These are phyloP conservation scores for Lyophyllum shimeji DNA, from an alignment of 768 basidiomycete species.

Conservation along the genomic window DNA sequence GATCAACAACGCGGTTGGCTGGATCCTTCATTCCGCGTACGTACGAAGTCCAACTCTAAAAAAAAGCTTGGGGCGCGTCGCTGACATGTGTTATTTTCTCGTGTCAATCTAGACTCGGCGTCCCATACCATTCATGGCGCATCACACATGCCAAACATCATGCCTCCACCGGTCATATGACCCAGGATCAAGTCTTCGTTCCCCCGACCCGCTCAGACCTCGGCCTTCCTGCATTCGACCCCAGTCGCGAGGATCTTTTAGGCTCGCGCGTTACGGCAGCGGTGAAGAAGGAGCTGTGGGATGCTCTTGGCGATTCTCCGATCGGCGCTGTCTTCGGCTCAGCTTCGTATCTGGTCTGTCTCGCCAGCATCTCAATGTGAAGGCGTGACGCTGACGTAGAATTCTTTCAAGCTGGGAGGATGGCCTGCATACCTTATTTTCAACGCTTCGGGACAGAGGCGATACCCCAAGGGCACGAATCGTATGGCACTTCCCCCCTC, in stretches of 20 bases:
- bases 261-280: slow-evolving; percentile 67
- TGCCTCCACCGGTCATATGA: slow-evolving; percentile 90
- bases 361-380: neutral
- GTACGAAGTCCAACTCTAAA: slow-evolving; percentile 22
- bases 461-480: slow-evolving; percentile 77
- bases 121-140: slow-evolving; percentile 97
- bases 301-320: slow-evolving; percentile 91
- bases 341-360: slow-evolving; percentile 59
- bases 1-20: slow-evolving; percentile 91
- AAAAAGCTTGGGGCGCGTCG: slow-evolving; percentile 11
- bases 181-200: slow-evolving; percentile 94
- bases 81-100: slow-evolving; percentile 22
- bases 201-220: slow-evolving; percentile 81
- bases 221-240: slow-evolving; percentile 64
- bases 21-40: slow-evolving; percentile 88
- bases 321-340: slow-evolving; percentile 59
- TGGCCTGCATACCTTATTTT: slow-evolving; percentile 82
- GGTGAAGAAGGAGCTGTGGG: slow-evolving; percentile 72
- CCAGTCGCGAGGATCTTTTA: slow-evolving; percentile 59
- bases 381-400: neutral
- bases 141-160: slow-evolving; percentile 95
- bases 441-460: slow-evolving; percentile 84
- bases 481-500: slow-evolving; percentile 48
- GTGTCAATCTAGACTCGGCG: slow-evolving; percentile 63
- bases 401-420: slow-evolving; percentile 57